Evolutionary conservation across 2,329 filamentous ascomycete species (phyloP), one percentile per base, ranked within the genome.

Genomic region (Colletotrichum sansevieriae): DNA sequence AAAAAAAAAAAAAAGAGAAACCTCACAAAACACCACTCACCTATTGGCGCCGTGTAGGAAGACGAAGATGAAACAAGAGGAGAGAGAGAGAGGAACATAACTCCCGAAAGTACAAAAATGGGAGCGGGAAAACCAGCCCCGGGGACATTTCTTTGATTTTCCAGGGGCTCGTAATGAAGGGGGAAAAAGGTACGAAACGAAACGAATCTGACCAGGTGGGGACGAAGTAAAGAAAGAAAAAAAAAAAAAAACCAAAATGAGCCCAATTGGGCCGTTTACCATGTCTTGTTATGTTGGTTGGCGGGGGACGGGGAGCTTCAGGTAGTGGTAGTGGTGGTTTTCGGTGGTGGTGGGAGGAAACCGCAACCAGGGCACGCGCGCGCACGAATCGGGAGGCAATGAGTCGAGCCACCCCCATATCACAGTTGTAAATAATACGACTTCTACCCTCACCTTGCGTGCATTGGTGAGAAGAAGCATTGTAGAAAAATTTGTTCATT

Each of bases 361-460:
- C 8, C 37, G 9, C 37, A 33, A 33, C 46, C 52, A 65, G 41
- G 61, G 65, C 65, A 65, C 29, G 44, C 35, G 33, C 49, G 33
- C 43, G 13, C 51, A 66, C 55, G 49, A 55, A 62, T 33, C 57
- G 62, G 55, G 49, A 69, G 55, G 62, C 66, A 9, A 61, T 33
- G 41, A 49, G 35, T 51, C 37, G 55, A 68, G 55, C 63, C 43
- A 5, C 29, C 29, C 29, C 29, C 29, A 29, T 54, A 37, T 18
- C 25, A 55, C 22, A 37, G 63, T 66, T 69, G 66, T 66, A 69
- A 55, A 69, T 69, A 69, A 55, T 52, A 55, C 62, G 55, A 69
- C 66, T 69, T 69, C 63, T 7, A 3, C 29, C 56, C 66, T 66
- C 66, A 69, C 55, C 66, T 43, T 66, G 43, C 65, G 54, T 66